Evolutionary conservation across 2,329 filamentous ascomycete species (phyloP).

Genomic region (Ambrosiella cleistominuta): DNA sequence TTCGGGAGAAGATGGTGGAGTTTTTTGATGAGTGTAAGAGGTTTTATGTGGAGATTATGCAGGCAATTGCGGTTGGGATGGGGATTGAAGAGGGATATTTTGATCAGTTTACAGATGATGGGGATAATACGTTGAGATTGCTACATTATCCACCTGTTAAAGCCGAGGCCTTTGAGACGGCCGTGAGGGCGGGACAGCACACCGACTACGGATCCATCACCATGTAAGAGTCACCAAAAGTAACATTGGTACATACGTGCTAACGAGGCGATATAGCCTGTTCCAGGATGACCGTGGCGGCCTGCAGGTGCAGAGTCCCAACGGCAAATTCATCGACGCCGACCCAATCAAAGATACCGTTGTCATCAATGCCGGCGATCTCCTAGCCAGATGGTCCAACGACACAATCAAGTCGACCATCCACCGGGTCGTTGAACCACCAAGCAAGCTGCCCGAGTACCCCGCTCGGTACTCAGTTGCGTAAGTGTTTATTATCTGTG

Average conservation of each 20-base stretch:
- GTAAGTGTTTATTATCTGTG: constrained; percentile 25
- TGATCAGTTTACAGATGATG: constrained; percentile 51
- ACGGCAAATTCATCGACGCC: constrained; percentile 63
- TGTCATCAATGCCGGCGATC: constrained; percentile 76
- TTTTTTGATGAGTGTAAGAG: constrained; percentile 62
- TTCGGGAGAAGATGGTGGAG: constrained; percentile 52
- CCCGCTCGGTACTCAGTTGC: constrained; percentile 75
- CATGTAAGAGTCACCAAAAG: constrained; percentile 17
- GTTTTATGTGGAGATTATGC: constrained; percentile 64
- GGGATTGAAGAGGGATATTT: constrained; percentile 56
- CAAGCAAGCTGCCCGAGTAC: constrained; percentile 40
- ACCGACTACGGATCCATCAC: constrained; percentile 48
- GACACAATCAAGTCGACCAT: constrained; percentile 80
- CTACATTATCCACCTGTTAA: constrained; percentile 59
- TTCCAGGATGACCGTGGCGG: constrained; percentile 43
- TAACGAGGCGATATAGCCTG: constrained; percentile 18
- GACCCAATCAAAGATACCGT: constrained; percentile 66
- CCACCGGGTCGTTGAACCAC: constrained; percentile 79
- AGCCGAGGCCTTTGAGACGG: constrained; percentile 48
- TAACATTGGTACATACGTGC: background rate
- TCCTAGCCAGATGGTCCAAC: constrained; percentile 78
- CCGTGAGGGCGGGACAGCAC: constrained; percentile 64
- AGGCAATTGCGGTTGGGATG: constrained; percentile 70
- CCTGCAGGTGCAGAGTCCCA: constrained; percentile 47
- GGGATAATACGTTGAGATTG: constrained; percentile 54